Percentiles rank a stretch among this genome's conserved stretches.
phyloP scores from a whole-genome alignment of 352 stramenopile genomes.

The Sclerospora graminicola region DNA sequence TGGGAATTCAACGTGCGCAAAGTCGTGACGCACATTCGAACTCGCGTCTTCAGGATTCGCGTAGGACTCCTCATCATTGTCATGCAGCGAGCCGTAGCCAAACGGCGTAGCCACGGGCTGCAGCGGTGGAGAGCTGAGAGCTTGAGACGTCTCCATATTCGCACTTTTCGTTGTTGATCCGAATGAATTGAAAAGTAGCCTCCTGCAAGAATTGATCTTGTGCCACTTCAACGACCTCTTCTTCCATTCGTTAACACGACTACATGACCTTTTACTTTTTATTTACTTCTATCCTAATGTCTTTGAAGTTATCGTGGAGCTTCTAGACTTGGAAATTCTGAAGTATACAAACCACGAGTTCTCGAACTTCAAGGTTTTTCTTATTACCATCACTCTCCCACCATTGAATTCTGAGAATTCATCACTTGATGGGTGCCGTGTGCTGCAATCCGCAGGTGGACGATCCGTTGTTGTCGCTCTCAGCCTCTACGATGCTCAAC shows the following conservation, averaged over 20 bases:
- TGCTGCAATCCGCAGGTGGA: constrained; percentile 67
- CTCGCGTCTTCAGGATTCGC: constrained; percentile 5
- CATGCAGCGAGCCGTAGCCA: constrained; percentile 46
- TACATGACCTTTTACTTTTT: no score
- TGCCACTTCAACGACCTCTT: no score
- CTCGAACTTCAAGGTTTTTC: constrained; percentile 12
- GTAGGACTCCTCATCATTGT: constrained; percentile 10
- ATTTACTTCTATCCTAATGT: no score
- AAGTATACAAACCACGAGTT: not conserved
- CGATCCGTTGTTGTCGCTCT: constrained; percentile 40
- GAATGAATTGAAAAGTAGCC: not conserved
- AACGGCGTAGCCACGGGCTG: constrained; percentile 48
- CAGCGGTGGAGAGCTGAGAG: no score
- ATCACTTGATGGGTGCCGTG: constrained; percentile 41
- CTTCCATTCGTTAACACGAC: no score
- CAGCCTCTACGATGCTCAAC: constrained; percentile 15
- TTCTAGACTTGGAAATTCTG: no score
- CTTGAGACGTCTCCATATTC: no score
- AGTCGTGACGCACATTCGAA: constrained; percentile 15
- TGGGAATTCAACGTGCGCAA: constrained; percentile 60
- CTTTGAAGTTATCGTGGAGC: no score
- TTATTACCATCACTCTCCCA: constrained; percentile 5
- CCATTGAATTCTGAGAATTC: not conserved
- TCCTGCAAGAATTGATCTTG: constrained; percentile 2
- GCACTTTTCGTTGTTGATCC: no score